Evolutionary conservation across 139 green algal species (phyloP).

Genomic region (Closterium sp.): DNA sequence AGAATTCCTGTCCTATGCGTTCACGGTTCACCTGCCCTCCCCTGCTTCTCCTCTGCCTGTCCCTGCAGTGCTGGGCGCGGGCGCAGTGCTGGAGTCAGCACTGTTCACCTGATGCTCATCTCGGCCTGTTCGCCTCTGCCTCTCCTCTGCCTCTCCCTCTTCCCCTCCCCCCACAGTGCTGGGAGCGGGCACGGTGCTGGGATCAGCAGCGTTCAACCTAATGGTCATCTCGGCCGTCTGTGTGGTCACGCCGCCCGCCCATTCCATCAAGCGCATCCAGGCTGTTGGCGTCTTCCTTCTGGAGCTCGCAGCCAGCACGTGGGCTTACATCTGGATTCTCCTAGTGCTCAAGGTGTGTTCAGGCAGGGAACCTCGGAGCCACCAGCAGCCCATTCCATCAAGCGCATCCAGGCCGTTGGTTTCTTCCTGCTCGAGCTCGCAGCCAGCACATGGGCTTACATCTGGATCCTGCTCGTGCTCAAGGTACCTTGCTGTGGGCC

Average conservation of each 20-base stretch:
- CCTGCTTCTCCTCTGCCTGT: too few species aligned
- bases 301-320: slow-evolving; percentile 28
- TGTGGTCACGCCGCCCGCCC: not conserved
- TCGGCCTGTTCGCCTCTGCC: slow-evolving; percentile 18
- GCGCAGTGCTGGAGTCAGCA: too few species aligned
- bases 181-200: slow-evolving; percentile 36
- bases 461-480: not conserved
- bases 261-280: slow-evolving; percentile 1
- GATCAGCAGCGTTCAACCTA: slow-evolving; percentile 45
- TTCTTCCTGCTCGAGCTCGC: too few species aligned
- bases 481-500: not conserved
- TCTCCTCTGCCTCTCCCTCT: not conserved
- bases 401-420: too few species aligned
- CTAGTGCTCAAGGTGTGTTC: slow-evolving; percentile 9
- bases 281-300: slow-evolving; percentile 28
- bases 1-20: too few species aligned
- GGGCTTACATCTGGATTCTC: slow-evolving; percentile 43
- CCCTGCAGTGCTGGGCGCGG: slow-evolving; percentile 34
- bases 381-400: too few species aligned
- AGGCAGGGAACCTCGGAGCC: too few species aligned
- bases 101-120: slow-evolving; percentile 36
- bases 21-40: too few species aligned
- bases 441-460: not conserved
- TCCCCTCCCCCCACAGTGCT: slow-evolving; percentile 8
- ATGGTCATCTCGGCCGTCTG: slow-evolving; percentile 38